A percentile compares a stretch with the other conserved stretches of the same genome.
phyloP scores from a whole-genome alignment of 179 eudicot species.

The Gypsophila paniculata region DNA sequence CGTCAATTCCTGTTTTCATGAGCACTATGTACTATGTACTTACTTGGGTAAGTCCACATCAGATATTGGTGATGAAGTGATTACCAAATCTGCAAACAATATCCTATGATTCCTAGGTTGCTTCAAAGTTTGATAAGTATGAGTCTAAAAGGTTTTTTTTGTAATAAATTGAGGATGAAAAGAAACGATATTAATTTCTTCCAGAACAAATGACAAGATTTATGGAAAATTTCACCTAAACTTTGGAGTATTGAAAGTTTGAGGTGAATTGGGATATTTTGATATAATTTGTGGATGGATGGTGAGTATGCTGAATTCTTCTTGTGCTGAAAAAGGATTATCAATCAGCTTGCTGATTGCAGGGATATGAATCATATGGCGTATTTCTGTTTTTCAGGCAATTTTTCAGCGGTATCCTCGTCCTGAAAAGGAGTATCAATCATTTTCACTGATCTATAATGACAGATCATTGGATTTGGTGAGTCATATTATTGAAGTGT shows the following conservation, averaged over 20 bases:
- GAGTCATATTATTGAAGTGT: conserved; percentile 24
- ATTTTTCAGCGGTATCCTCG: conserved; percentile 73
- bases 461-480: conserved; percentile 70
- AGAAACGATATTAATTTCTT: too few species aligned
- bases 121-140: too few species aligned
- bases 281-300: too few species aligned
- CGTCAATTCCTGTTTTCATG: background rate
- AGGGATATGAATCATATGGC: background rate
- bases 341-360: background rate
- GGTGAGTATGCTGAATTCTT: too few species aligned
- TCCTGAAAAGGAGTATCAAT: conserved; percentile 79
- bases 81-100: background rate
- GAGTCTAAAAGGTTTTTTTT: too few species aligned
- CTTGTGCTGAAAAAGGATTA: too few species aligned
- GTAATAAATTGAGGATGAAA: too few species aligned
- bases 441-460: conserved; percentile 59
- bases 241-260: too few species aligned
- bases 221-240: too few species aligned
- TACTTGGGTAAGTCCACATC: background rate
- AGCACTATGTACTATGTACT: background rate
- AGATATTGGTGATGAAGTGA: background rate
- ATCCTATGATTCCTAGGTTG: too few species aligned
- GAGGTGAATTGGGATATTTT: too few species aligned
- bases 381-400: conserved; percentile 37
- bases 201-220: too few species aligned